Evolutionary conservation across 1,139 yeast species (phyloP).

Genomic region (Magnusiomyces sp.): DNA sequence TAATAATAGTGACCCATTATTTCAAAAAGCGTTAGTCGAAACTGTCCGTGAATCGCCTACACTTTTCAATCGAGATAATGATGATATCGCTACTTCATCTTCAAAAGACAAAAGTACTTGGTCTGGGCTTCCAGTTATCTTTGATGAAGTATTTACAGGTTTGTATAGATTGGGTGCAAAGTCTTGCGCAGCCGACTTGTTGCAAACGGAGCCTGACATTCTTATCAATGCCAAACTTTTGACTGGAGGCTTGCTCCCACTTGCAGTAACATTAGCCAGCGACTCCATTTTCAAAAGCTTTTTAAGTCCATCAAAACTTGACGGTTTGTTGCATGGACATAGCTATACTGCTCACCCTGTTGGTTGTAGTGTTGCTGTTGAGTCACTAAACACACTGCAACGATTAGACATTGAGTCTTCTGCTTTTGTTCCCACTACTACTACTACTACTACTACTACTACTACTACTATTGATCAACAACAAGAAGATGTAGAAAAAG

Average conservation of each 20-base stretch:
- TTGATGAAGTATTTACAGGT: slow-evolving; percentile 28
- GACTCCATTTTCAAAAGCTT: slow-evolving; percentile 22
- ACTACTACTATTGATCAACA: no score
- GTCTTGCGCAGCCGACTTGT: slow-evolving; percentile 19
- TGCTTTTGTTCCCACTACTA: no score
- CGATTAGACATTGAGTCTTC: no score
- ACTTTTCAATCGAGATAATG: slow-evolving; percentile 11
- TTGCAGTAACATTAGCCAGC: slow-evolving; percentile 24
- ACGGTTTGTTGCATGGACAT: slow-evolving; percentile 28
- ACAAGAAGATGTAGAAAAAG: slow-evolving; percentile 11
- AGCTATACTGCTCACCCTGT: slow-evolving; percentile 28
- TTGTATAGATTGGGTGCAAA: slow-evolving; percentile 23
- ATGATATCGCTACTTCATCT: not conserved
- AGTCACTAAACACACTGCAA: slow-evolving; percentile 17
- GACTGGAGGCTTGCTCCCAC: slow-evolving; percentile 26
- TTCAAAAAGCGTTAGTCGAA: slow-evolving; percentile 23
- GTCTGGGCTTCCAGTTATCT: slow-evolving; percentile 25
- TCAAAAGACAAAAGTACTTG: slow-evolving; percentile 13
- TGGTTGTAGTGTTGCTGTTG: slow-evolving; percentile 27
- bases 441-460: no score
- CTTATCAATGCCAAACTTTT: slow-evolving; percentile 26
- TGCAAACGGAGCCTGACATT: slow-evolving; percentile 23
- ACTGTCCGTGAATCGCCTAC: slow-evolving; percentile 20
- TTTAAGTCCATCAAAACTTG: slow-evolving; percentile 20
- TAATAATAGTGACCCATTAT: slow-evolving; percentile 22